Percentiles rank a stretch among this genome's conserved stretches.
These are phyloP conservation scores for Verticillium klebahnii DNA, from an alignment of 2,329 filamentous ascomycete genomes.

Conservation along the genomic window DNA sequence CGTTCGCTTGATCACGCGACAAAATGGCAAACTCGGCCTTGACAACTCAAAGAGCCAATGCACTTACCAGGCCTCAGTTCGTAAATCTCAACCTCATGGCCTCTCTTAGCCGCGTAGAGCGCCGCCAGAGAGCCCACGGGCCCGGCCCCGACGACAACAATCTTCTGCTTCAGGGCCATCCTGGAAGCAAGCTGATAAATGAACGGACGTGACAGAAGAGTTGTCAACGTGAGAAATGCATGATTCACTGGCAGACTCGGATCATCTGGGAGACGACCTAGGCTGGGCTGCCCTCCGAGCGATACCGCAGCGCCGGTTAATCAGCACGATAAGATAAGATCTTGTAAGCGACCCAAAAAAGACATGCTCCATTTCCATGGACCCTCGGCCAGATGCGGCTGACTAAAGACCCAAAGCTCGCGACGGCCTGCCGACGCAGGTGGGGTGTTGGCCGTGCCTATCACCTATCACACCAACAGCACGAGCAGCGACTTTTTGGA, in stretches of 20 bases:
- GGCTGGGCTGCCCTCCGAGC: neutral
- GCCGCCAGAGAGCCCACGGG: constrained; percentile 91
- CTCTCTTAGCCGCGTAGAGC: constrained; percentile 84
- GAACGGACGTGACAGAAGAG: neutral
- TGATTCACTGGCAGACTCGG: neutral
- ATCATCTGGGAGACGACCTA: neutral
- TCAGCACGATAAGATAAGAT: neutral
- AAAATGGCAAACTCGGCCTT: neutral
- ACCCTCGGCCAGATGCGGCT: neutral
- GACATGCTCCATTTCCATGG: neutral
- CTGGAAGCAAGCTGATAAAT: neutral
- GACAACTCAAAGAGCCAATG: neutral
- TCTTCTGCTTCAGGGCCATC: constrained; percentile 53
- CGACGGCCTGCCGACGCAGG: neutral
- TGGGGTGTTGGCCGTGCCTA: neutral
- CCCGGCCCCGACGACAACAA: constrained; percentile 84
- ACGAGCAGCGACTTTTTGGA: neutral
- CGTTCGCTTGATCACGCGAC: neutral
- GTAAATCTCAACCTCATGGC: constrained; percentile 88
- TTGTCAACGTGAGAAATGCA: neutral
- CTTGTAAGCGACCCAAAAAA: too few relatives aligned
- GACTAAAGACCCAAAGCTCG: neutral
- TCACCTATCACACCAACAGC: neutral
- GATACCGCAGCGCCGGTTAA: neutral
- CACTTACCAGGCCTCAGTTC: constrained; percentile 82